A percentile compares a stretch with the other conserved stretches of the same genome.
These are phyloP conservation scores for Xylaria polymorpha DNA, from an alignment of 2,329 filamentous ascomycete genomes.

Conservation along the genomic window DNA sequence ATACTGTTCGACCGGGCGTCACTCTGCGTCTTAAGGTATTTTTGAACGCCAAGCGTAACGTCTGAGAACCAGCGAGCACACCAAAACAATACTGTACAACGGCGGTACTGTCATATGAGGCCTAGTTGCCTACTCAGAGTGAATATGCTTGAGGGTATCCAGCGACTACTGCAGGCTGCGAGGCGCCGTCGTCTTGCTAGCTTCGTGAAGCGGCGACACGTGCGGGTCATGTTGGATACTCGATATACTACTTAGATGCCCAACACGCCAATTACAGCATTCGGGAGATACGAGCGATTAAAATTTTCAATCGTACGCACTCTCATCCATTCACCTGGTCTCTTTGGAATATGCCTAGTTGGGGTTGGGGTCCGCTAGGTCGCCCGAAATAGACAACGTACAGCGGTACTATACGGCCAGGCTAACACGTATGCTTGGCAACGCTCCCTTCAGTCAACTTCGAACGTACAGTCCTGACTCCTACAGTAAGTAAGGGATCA, in stretches of 20 bases:
- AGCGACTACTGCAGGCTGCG: conserved; percentile 42
- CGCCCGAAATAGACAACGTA: neutral
- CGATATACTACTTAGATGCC: conserved; percentile 44
- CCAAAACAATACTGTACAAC: neutral
- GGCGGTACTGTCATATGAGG: conserved; percentile 10
- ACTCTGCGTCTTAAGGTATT: conserved; percentile 30
- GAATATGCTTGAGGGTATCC: conserved; percentile 25
- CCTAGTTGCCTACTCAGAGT: conserved; percentile 6
- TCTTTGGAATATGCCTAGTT: neutral
- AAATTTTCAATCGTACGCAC: conserved; percentile 31
- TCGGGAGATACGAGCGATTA: conserved; percentile 30
- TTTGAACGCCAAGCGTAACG: conserved; percentile 24
- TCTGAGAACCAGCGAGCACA: conserved; percentile 9
- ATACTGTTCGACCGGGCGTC: conserved; percentile 9
- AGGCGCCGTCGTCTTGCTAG: conserved; percentile 43
- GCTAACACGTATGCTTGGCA: conserved; percentile 10
- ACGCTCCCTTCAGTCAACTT: conserved; percentile 4
- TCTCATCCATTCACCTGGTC: neutral
- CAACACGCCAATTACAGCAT: conserved; percentile 41
- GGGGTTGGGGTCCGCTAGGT: neutral
- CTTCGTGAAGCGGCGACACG: conserved; percentile 40
- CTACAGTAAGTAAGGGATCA: neutral
- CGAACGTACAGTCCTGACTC: no score
- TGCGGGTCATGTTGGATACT: conserved; percentile 38
- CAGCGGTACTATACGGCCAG: neutral